Percentiles rank a stretch among this genome's conserved stretches.
phyloP scores from a whole-genome alignment of 2,329 filamentous ascomycete species.

The Cytospora chrysosperma region DNA sequence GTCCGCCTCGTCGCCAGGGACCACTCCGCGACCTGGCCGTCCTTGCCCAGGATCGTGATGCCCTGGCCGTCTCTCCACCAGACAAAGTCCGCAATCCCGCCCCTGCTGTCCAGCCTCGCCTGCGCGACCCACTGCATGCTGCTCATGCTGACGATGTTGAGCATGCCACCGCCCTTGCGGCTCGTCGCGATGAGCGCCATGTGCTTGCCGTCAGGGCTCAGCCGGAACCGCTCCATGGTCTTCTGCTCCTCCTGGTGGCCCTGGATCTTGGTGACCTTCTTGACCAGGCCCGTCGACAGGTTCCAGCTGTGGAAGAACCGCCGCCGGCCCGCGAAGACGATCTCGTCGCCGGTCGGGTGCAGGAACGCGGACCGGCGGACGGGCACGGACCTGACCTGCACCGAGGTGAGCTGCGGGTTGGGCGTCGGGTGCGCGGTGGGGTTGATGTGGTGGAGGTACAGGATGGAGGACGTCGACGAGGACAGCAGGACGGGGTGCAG shows the following conservation, averaged over 20 bases:
- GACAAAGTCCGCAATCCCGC: constrained; percentile 84
- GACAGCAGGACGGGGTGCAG: constrained; percentile 85
- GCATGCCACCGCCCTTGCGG: constrained; percentile 80
- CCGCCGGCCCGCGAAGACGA: constrained; percentile 85
- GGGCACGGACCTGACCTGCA: constrained; percentile 83
- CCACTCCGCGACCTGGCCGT: constrained; percentile 90
- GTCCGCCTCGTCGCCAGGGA: constrained; percentile 67
- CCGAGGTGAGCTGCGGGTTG: constrained; percentile 85
- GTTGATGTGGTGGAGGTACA: constrained; percentile 87
- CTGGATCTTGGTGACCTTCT: constrained; percentile 75
- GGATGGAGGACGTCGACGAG: constrained; percentile 78
- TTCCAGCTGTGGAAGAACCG: constrained; percentile 96
- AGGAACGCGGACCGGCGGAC: constrained; percentile 82
- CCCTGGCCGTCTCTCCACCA: constrained; percentile 90
- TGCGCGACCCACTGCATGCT: constrained; percentile 88
- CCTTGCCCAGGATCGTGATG: constrained; percentile 78
- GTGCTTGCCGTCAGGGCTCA: constrained; percentile 83
- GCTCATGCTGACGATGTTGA: constrained; percentile 78
- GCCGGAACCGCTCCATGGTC: constrained; percentile 85
- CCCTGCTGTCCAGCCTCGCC: constrained; percentile 75
- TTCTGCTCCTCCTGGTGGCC: constrained; percentile 79
- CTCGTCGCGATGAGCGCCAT: constrained; percentile 80
- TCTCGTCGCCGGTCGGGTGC: constrained; percentile 67
- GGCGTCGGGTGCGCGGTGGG: constrained; percentile 72
- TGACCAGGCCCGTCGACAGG: constrained; percentile 73